A percentile compares a stretch with the other conserved stretches of the same genome.
Conservation (phyloP, 2,329 filamentous ascomycete genomes). For the Scleromitrula shiraiana region DNA sequence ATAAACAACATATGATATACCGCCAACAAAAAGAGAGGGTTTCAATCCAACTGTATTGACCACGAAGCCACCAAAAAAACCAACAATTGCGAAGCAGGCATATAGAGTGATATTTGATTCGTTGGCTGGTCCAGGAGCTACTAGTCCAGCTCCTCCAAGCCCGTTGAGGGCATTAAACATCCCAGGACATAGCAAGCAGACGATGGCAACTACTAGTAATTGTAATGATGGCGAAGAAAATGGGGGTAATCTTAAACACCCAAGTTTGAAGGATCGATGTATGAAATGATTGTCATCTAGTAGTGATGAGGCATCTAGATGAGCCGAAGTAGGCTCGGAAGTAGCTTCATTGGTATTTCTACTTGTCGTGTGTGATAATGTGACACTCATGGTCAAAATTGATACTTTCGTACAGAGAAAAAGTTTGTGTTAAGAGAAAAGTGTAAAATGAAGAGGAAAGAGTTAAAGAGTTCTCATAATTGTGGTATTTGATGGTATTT, state of each 20-base stretch:
- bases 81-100: constrained; percentile 44
- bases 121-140: constrained; percentile 46
- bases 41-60: constrained; percentile 66
- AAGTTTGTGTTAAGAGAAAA: constrained; percentile 2
- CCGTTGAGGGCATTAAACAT: constrained; percentile 62
- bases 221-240: constrained; percentile 3
- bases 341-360: background rate
- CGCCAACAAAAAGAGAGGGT: constrained; percentile 58
- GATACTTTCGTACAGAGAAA: background rate
- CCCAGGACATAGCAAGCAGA: constrained; percentile 61
- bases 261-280: background rate
- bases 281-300: background rate
- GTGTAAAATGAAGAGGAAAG: constrained; percentile 2
- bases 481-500: constrained; percentile 7
- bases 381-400: constrained; percentile 4
- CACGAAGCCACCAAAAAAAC: constrained; percentile 64
- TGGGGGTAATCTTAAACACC: background rate
- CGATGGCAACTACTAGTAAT: constrained; percentile 48
- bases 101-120: constrained; percentile 34
- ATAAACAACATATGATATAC: constrained; percentile 68
- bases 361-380: constrained; percentile 1
- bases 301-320: background rate
- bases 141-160: constrained; percentile 53
- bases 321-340: constrained; percentile 1
- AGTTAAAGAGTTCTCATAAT: constrained; percentile 2